phyloP scores from a whole-genome alignment of 257 asterid species.

The Plectranthus barbatus region DNA sequence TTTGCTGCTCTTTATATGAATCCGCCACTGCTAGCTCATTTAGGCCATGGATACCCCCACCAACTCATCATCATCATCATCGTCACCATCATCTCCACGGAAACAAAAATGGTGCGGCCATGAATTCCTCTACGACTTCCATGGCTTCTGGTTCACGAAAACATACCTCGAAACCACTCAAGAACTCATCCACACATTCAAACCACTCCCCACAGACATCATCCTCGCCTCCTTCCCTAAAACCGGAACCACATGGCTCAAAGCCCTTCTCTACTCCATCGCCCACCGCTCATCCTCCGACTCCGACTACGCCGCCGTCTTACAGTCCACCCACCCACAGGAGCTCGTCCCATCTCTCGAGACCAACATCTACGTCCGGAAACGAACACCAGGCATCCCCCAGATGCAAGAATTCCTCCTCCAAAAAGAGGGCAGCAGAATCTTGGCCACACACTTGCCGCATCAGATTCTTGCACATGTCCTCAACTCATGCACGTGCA shows the following conservation, averaged over 20 bases:
- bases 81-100: no score
- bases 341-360: slow-evolving; percentile 46
- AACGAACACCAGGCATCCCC: not conserved
- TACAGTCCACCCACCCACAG: slow-evolving; percentile 30
- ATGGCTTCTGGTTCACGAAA: slow-evolving; percentile 37
- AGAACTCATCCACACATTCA: slow-evolving; percentile 19
- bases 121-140: slow-evolving; percentile 22
- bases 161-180: slow-evolving; percentile 28
- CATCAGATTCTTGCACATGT: slow-evolving; percentile 22
- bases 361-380: slow-evolving; percentile 14
- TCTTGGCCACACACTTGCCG: slow-evolving; percentile 40
- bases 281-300: slow-evolving; percentile 10
- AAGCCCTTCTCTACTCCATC: slow-evolving; percentile 41
- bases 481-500: slow-evolving; percentile 21
- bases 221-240: slow-evolving; percentile 48
- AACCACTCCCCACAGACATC: slow-evolving; percentile 31
- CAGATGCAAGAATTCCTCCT: not conserved
- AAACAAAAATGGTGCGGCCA: slow-evolving; percentile 31
- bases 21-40: no score
- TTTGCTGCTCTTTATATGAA: no score
- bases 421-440: not conserved
- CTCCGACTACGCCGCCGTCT: not conserved
- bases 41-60: no score
- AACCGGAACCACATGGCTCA: slow-evolving; percentile 61
- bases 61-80: no score